Conservation (phyloP, 1,284 basidiomycete species). For the Fomitopsis schrenkii region DNA sequence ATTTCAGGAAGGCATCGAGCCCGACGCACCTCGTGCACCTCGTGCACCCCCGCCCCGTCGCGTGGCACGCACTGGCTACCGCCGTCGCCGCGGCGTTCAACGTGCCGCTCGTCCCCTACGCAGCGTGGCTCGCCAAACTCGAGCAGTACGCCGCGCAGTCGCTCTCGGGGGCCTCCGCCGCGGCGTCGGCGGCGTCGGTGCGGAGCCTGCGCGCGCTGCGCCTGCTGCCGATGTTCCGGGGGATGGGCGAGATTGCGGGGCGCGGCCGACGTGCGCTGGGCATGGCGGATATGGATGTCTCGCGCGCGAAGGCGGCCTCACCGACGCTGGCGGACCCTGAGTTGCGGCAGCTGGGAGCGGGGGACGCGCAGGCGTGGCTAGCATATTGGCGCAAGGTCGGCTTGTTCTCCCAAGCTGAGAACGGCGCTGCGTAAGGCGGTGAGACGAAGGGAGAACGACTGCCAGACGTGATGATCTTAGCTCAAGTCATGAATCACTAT, state of each 20-base stretch:
- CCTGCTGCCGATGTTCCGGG: background rate
- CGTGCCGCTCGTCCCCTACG: slow-evolving; percentile 19
- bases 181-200: background rate
- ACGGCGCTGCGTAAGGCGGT: background rate
- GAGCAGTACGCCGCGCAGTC: background rate
- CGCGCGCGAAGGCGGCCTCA: background rate
- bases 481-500: no score
- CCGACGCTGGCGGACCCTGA: background rate
- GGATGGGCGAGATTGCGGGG: background rate
- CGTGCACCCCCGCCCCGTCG: slow-evolving; percentile 24
- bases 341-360: background rate
- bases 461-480: background rate
- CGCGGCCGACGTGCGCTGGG: background rate
- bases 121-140: slow-evolving; percentile 19
- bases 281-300: background rate
- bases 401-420: background rate
- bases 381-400: background rate
- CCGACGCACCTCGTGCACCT: slow-evolving; percentile 22
- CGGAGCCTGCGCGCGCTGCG: background rate
- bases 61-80: slow-evolving; percentile 16
- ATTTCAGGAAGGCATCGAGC: slow-evolving; percentile 15
- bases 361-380: background rate
- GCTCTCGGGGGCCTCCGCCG: background rate
- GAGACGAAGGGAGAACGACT: background rate
- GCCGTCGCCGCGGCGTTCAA: slow-evolving; percentile 14